Evolutionary conservation across 306 rosid species (phyloP).

Genomic region (Vigna angularis): DNA sequence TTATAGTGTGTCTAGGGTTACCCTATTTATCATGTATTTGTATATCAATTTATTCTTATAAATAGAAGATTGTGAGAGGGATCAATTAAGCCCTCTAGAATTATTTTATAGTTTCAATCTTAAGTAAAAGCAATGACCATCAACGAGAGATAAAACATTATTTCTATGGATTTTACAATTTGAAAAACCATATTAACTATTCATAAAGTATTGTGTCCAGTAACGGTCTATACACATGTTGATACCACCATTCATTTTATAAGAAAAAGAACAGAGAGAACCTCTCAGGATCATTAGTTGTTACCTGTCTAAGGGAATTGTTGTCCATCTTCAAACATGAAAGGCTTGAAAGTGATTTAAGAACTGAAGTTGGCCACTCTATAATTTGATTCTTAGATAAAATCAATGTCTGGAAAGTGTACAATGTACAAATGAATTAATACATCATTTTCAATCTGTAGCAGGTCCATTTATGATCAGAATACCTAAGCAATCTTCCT

Average conservation of each 20-base stretch:
- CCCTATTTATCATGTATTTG: too few species aligned
- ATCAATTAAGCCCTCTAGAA: too few species aligned
- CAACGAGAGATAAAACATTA: conserved; percentile 9
- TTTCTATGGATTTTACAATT: conserved; percentile 19
- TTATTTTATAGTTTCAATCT: too few species aligned
- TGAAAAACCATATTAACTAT: conserved; percentile 25
- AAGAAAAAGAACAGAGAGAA: conserved; percentile 22
- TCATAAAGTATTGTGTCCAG: background rate
- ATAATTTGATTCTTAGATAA: conserved; percentile 83
- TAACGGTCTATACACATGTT: conserved; percentile 25
- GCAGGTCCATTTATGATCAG: conserved; percentile 32
- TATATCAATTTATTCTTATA: too few species aligned
- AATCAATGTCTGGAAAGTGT: conserved; percentile 70
- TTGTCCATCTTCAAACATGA: conserved; percentile 84
- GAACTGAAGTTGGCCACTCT: conserved; percentile 88
- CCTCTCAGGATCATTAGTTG: conserved; percentile 38
- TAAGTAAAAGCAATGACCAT: conserved; percentile 33
- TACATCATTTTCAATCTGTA: conserved; percentile 39
- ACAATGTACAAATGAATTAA: conserved; percentile 44
- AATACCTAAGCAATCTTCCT: conserved; percentile 31
- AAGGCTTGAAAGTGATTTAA: conserved; percentile 69
- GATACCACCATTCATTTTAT: conserved; percentile 39
- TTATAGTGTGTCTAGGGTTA: too few species aligned
- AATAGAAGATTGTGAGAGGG: too few species aligned
- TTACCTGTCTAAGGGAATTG: conserved; percentile 82